Base-by-base conservation (phyloP, 1,284 basidiomycete species). In the Pseudozyma sp. region DNA sequence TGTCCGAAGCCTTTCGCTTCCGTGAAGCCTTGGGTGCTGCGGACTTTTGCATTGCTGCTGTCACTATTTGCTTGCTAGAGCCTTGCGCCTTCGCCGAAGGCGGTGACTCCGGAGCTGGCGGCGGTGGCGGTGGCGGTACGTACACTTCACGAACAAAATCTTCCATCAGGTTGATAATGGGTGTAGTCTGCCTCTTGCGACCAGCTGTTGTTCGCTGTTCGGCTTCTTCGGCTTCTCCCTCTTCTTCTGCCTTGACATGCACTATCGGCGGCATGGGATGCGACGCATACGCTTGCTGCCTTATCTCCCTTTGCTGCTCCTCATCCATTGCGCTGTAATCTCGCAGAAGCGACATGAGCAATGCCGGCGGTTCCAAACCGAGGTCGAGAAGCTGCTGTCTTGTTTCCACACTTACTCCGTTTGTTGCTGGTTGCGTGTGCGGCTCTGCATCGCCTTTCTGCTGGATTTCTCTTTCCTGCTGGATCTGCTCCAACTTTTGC, bases 131-230 rank as follows among this genome's bases (percentile, higher is more conserved):
- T 16, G 64, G 47, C 13, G 70, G 66, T 0, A 64, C 50, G 25
- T 77, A 76, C 43, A 67, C 52, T 9, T 76, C 74, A 21, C 62
- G 65, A 14, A 59, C 51, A 45, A 77, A 70, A 52, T 80, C 78
- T 59, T 77, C 73, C 60, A 80, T 63, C 13, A 73, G 19, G 47
- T 78, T 79, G 36, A 39, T 18, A 1, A 75, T 48, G 3, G 62
- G 71, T 42, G 63, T 45, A 25, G 34, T 35, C 4, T 18, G 39
- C 13, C 48, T 45, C 31, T 44, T 39, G 25, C 51, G 66, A 35
- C 14, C 19, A 13, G 19, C 43, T 5, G 19, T 40, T 21, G 31
- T 52, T 34, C 52, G 40, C 18, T 47, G 10, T 13, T 53, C 56
- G 18, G 51, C 59, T 2, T 52, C 40, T 21, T 16, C 35, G 31